These are phyloP conservation scores for Penicillium palitans DNA, from an alignment of 2,329 filamentous ascomycete species.

Conservation along the genomic window DNA sequence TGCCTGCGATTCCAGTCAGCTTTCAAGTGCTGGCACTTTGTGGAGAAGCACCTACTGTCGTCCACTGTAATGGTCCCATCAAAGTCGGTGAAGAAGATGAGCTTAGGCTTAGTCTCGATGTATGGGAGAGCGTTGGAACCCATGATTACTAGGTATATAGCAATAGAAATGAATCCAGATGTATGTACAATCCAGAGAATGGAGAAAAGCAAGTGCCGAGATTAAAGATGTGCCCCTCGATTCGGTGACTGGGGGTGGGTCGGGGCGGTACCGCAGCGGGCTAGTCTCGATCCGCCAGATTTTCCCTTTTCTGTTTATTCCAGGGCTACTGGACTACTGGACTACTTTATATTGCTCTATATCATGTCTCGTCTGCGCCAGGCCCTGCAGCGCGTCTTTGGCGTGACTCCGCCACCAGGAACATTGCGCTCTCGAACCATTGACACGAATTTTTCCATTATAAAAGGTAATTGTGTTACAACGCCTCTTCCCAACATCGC, in stretches of 20 bases:
- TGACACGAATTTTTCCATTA: conserved; percentile 41
- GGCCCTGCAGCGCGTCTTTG: conserved; percentile 34
- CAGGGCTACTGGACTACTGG: not conserved
- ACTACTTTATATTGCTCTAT: not conserved
- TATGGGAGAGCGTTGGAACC: conserved; percentile 39
- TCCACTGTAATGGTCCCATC: conserved; percentile 89
- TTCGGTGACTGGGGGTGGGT: conserved; percentile 17
- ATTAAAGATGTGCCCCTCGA: conserved; percentile 11
- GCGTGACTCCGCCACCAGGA: conserved; percentile 23
- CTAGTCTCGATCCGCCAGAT: conserved; percentile 12
- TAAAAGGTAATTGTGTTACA: conserved; percentile 33
- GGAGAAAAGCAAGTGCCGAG: conserved; percentile 2
- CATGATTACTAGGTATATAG: conserved; percentile 25
- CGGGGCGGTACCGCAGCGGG: conserved; percentile 10
- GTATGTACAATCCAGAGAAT: not conserved
- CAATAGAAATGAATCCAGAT: not conserved
- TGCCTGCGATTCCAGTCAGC: conserved; percentile 47
- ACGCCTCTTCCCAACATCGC: not conserved
- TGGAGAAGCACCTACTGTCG: conserved; percentile 54
- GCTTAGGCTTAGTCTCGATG: conserved; percentile 66
- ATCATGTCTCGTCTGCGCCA: conserved; percentile 40
- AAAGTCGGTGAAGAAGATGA: conserved; percentile 99
- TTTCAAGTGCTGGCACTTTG: not conserved
- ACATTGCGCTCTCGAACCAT: conserved; percentile 30
- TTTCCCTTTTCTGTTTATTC: conserved; percentile 13